Evolutionary conservation across 345 rosid genomes (phyloP).

Genomic region (Hypericum perforatum): DNA sequence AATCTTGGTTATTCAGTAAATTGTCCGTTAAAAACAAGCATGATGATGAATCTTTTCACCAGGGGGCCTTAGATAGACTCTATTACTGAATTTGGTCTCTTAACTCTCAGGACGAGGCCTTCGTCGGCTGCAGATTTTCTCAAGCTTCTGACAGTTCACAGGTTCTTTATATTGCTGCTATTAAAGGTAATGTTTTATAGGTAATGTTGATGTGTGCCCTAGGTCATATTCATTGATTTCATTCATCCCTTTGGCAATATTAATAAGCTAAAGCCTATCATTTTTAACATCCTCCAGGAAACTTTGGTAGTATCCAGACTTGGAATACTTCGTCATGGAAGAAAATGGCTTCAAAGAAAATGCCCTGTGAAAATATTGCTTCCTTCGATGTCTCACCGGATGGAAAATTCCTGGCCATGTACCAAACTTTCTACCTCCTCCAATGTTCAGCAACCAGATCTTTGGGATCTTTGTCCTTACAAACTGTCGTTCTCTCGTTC

Average conservation of each 20-base stretch:
- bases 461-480: not conserved
- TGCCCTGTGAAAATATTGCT: slow-evolving; percentile 41
- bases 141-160: slow-evolving; percentile 31
- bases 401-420: slow-evolving; percentile 79
- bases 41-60: too few relatives aligned
- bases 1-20: too few relatives aligned
- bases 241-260: not conserved
- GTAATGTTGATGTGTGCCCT: not conserved
- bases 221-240: not conserved
- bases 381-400: slow-evolving; percentile 76
- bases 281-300: slow-evolving; percentile 26
- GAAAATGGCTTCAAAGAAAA: slow-evolving; percentile 44
- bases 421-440: slow-evolving; percentile 6
- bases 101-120: slow-evolving; percentile 58
- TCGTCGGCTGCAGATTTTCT: slow-evolving; percentile 74
- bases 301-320: slow-evolving; percentile 57
- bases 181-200: slow-evolving; percentile 42
- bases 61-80: slow-evolving; percentile 12
- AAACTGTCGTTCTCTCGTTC: not conserved
- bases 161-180: slow-evolving; percentile 62
- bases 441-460: not conserved
- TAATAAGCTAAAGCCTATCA: slow-evolving; percentile 3
- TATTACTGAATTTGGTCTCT: not conserved
- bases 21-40: too few relatives aligned
- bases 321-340: slow-evolving; percentile 66